These are phyloP conservation scores for Oryza meridionalis DNA, from an alignment of 176 grass and related monocot genomes.

Conservation along the genomic window DNA sequence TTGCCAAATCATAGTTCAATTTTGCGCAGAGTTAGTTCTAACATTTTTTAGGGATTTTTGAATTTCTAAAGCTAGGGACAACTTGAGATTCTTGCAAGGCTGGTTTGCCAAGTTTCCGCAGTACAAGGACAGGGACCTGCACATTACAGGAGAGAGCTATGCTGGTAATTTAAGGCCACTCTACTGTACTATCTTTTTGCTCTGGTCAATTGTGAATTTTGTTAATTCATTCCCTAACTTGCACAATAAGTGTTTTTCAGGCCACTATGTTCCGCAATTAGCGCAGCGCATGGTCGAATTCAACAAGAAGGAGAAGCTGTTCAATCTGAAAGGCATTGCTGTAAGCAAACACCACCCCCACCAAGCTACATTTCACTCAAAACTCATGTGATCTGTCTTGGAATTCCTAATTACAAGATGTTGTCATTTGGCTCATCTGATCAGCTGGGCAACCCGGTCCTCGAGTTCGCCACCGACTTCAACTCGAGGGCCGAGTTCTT, in stretches of 20 bases:
- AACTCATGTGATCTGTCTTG: neutral
- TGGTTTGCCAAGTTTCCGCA: slow-evolving; percentile 90
- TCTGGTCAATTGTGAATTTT: slow-evolving; percentile 3
- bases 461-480: slow-evolving; percentile 92
- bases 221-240: neutral
- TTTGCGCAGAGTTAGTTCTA: neutral
- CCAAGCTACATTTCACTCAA: neutral
- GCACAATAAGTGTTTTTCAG: slow-evolving; percentile 28
- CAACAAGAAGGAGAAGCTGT: slow-evolving; percentile 74
- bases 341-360: slow-evolving; percentile 53
- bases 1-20: neutral
- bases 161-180: slow-evolving; percentile 57
- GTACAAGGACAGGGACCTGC: slow-evolving; percentile 77
- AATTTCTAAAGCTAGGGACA: slow-evolving; percentile 74
- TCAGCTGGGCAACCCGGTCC: slow-evolving; percentile 90
- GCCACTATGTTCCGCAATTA: slow-evolving; percentile 88
- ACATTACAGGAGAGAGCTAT: slow-evolving; percentile 96
- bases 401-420: neutral
- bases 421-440: neutral
- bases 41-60: neutral
- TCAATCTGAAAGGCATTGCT: slow-evolving; percentile 97
- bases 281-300: slow-evolving; percentile 81
- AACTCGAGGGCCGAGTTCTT: slow-evolving; percentile 96
- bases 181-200: neutral
- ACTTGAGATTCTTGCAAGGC: slow-evolving; percentile 76